A percentile compares a stretch with the other conserved stretches of the same genome.
phyloP scores from a whole-genome alignment of 2,329 filamentous ascomycete species.

The Daldinia eschscholtzii region DNA sequence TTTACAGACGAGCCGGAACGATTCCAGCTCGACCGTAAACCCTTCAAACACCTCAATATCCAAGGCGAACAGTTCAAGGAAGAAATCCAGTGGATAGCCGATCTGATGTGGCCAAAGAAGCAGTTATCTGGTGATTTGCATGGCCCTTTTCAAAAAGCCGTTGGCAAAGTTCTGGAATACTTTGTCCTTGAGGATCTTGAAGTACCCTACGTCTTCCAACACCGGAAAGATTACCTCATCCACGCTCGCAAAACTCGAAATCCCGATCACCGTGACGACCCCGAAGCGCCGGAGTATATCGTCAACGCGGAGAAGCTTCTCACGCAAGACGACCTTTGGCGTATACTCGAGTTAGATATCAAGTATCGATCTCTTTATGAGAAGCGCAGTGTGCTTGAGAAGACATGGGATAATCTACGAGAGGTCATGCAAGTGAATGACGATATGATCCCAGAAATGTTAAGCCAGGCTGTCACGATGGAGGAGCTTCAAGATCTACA shows the following conservation, averaged over 20 bases:
- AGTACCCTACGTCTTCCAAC: slow-evolving; percentile 97
- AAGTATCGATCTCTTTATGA: slow-evolving; percentile 95
- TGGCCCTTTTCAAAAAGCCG: slow-evolving; percentile 85
- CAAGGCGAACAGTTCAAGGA: slow-evolving; percentile 88
- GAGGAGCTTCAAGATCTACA: slow-evolving; percentile 97
- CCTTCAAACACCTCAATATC: slow-evolving; percentile 85
- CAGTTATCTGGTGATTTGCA: slow-evolving; percentile 78
- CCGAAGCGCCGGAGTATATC: slow-evolving; percentile 78
- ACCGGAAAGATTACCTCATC: slow-evolving; percentile 97
- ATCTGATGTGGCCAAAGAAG: slow-evolving; percentile 90
- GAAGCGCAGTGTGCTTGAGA: slow-evolving; percentile 87
- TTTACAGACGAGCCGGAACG: slow-evolving; percentile 91
- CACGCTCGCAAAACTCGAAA: slow-evolving; percentile 80
- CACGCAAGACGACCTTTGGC: slow-evolving; percentile 94
- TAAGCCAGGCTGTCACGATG: slow-evolving; percentile 83
- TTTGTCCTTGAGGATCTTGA: slow-evolving; percentile 95
- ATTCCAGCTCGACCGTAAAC: slow-evolving; percentile 90
- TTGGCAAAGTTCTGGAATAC: slow-evolving; percentile 93
- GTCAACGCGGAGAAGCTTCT: slow-evolving; percentile 88
- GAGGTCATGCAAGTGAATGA: slow-evolving; percentile 73
- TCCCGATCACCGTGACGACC: slow-evolving; percentile 72
- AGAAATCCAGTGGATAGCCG: slow-evolving; percentile 92
- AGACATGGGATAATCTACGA: slow-evolving; percentile 80
- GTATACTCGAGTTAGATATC: slow-evolving; percentile 92
- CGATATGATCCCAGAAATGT: slow-evolving; percentile 82